Percentiles rank a stretch among this genome's conserved stretches.
Evolutionary conservation across 441 rosid genomes (phyloP).

Genomic region (Populus trichocarpa): DNA sequence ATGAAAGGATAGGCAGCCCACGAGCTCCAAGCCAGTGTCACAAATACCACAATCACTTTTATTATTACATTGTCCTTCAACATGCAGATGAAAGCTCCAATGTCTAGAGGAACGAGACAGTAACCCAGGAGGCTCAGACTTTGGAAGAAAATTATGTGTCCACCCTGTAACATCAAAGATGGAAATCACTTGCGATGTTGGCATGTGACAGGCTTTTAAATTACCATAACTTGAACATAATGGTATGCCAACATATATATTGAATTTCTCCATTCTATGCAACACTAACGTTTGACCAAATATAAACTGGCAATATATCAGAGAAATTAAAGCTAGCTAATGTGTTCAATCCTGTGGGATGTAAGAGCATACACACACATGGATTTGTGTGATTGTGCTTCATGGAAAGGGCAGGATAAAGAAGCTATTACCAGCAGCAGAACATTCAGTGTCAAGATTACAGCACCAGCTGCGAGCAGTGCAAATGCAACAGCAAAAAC

Average conservation of each 20-base stretch:
- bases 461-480: conserved; percentile 89
- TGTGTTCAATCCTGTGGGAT: neutral
- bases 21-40: conserved; percentile 94
- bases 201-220: neutral
- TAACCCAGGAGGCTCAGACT: conserved; percentile 86
- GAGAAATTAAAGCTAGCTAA: neutral
- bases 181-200: neutral
- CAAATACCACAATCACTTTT: conserved; percentile 68
- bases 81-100: conserved; percentile 87
- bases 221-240: neutral
- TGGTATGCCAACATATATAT: too few species aligned
- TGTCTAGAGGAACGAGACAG: conserved; percentile 88
- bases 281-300: neutral
- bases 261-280: neutral
- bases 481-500: conserved; percentile 98
- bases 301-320: neutral
- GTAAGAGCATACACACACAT: neutral
- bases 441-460: conserved; percentile 87
- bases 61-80: conserved; percentile 72
- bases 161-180: conserved; percentile 53
- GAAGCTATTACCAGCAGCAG: conserved; percentile 66
- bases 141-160: conserved; percentile 93
- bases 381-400: neutral
- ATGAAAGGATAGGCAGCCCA: conserved; percentile 99
- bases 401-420: neutral